phyloP scores from a whole-genome alignment of 192 early-diverging fungal genomes.

The Mortierella antarctica region DNA sequence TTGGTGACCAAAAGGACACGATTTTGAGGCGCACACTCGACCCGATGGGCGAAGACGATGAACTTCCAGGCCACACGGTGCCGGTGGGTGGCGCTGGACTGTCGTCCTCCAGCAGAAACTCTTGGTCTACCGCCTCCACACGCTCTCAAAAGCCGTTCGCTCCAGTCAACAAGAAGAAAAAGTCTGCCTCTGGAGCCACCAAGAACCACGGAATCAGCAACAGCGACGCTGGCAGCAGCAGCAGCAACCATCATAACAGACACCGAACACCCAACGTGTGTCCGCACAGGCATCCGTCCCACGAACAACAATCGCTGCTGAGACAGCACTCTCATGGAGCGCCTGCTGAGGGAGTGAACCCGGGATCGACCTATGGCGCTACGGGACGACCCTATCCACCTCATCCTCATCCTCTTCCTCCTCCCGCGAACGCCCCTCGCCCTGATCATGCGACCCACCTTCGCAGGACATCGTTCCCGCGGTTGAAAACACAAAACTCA shows the following conservation, averaged over 20 bases:
- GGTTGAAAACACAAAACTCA: slow-evolving; percentile 9
- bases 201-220: slow-evolving; percentile 9
- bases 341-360: not conserved
- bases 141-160: slow-evolving; percentile 40
- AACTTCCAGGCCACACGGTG: not conserved
- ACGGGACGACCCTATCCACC: not conserved
- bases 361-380: slow-evolving; percentile 8
- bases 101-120: not conserved
- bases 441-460: slow-evolving; percentile 22
- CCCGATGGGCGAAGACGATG: slow-evolving; percentile 11
- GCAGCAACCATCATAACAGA: not conserved
- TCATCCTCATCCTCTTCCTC: not conserved
- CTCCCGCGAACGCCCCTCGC: not conserved
- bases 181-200: not conserved
- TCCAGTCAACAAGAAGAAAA: slow-evolving; percentile 40
- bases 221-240: not conserved
- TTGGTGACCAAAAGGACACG: slow-evolving; percentile 44
- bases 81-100: not conserved
- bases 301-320: no score
- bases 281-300: not conserved
- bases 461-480: slow-evolving; percentile 41
- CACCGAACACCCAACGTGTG: not conserved
- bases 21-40: slow-evolving; percentile 11
- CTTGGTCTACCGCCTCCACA: slow-evolving; percentile 31
- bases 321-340: not conserved